Evolutionary conservation across 1,284 basidiomycete species (phyloP).

Genomic region (Ganoderma leucocontextum): DNA sequence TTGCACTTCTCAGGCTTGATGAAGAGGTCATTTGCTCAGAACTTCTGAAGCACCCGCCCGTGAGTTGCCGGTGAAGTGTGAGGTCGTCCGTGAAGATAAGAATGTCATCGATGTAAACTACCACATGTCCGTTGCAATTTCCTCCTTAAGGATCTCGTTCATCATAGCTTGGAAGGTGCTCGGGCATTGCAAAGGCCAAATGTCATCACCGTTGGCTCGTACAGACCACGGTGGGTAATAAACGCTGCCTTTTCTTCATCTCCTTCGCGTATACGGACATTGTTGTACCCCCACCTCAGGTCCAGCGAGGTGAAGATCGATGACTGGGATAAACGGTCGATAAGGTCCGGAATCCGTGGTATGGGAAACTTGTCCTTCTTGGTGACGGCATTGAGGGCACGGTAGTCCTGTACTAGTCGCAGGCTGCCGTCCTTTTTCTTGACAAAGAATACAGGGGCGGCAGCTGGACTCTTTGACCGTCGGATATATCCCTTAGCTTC

Average conservation of each 20-base stretch:
- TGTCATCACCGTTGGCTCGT: conserved; percentile 43
- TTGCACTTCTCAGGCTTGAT: conserved; percentile 48
- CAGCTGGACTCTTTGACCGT: conserved; percentile 29
- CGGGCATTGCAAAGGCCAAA: conserved; percentile 43
- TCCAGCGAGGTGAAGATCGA: conserved; percentile 17
- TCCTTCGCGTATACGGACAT: conserved; percentile 17
- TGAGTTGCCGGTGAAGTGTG: conserved; percentile 26
- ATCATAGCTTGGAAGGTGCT: conserved; percentile 36
- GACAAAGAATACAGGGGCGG: conserved; percentile 47
- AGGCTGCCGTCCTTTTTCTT: conserved; percentile 47
- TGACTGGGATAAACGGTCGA: conserved; percentile 10
- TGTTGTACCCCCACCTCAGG: conserved; percentile 21
- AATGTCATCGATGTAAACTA: conserved; percentile 20
- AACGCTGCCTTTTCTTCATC: conserved; percentile 30
- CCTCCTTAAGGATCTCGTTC: conserved; percentile 14
- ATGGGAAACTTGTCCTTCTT: conserved; percentile 32
- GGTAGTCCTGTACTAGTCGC: conserved; percentile 38
- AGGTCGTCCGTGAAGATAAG: conserved; percentile 15
- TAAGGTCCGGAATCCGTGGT: conserved; percentile 11
- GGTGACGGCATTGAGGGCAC: conserved; percentile 34
- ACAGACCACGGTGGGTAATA: conserved; percentile 31
- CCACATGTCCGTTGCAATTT: conserved; percentile 10
- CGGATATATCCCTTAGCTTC: conserved; percentile 8
- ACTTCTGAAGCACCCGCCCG: conserved; percentile 40
- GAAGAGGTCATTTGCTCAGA: conserved; percentile 40